Percentiles rank a stretch among this genome's conserved stretches.
Evolutionary conservation across 305 asterid species (phyloP).

Genomic region (Solanum hybrid): DNA sequence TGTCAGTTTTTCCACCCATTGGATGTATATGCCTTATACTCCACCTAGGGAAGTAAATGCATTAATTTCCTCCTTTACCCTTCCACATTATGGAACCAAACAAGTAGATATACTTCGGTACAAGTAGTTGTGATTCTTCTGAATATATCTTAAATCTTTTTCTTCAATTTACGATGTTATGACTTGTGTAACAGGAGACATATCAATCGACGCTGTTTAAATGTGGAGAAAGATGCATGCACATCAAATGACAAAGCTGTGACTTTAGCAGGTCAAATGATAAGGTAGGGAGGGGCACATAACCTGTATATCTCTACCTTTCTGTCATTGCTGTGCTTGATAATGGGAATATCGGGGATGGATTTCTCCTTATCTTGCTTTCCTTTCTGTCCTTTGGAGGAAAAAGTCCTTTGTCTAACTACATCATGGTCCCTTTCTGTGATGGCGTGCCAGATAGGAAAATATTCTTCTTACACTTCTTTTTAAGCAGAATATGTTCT

Average conservation of each 20-base stretch:
- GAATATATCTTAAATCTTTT: not conserved
- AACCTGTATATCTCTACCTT: not conserved
- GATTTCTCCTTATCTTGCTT: not conserved
- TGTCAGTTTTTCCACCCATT: not conserved
- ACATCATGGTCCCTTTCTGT: not conserved
- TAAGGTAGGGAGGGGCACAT: conserved; percentile 43
- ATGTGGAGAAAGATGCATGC: conserved; percentile 30
- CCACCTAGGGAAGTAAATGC: not conserved
- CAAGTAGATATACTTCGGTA: not conserved
- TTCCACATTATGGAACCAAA: not conserved
- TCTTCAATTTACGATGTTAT: not conserved
- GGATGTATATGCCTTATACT: not conserved
- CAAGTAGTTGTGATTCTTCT: not conserved
- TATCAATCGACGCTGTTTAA: conserved; percentile 27
- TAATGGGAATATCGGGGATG: not conserved
- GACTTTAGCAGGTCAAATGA: conserved; percentile 37
- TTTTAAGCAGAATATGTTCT: not conserved
- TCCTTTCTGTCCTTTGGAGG: not conserved
- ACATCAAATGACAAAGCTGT: conserved; percentile 43
- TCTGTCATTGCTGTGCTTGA: not conserved
- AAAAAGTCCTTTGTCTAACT: not conserved
- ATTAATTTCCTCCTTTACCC: not conserved
- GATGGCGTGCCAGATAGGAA: not conserved
- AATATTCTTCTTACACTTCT: not conserved
- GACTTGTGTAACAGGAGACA: conserved; percentile 39